Evolutionary conservation across 192 early-diverging fungal genomes (phyloP).

Genomic region (Coemansia sp.): DNA sequence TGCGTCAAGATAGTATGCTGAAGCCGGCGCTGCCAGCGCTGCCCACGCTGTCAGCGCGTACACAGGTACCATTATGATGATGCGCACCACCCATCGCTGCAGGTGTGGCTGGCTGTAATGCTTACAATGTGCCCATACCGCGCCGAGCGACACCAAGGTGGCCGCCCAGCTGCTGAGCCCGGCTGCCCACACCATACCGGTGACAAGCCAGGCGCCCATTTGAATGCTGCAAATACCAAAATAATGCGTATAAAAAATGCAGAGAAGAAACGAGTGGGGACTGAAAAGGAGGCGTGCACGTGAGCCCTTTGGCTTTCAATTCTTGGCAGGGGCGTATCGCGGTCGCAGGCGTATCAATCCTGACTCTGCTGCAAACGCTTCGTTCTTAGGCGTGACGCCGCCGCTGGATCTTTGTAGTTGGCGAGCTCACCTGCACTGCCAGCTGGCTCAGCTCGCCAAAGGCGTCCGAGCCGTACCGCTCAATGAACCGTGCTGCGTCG

Average conservation of each 20-base stretch:
- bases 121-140: conserved; percentile 56
- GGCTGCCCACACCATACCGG: conserved; percentile 44
- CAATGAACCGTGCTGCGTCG: conserved; percentile 29
- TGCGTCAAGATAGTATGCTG: conserved; percentile 84
- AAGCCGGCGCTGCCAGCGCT: conserved; percentile 67
- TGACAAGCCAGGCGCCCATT: conserved; percentile 36
- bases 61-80: conserved; percentile 76
- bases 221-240: neutral
- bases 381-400: conserved; percentile 31
- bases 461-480: conserved; percentile 21
- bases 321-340: neutral
- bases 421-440: conserved; percentile 30
- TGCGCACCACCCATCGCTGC: conserved; percentile 70
- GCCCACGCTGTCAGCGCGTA: conserved; percentile 83
- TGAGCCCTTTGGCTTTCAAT: neutral
- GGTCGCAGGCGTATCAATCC: too few species aligned
- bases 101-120: conserved; percentile 54
- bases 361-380: neutral
- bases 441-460: conserved; percentile 43
- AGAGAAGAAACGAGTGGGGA: neutral
- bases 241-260: conserved; percentile 4
- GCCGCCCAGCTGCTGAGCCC: conserved; percentile 49
- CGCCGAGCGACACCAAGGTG: conserved; percentile 45
- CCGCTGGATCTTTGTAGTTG: conserved; percentile 52
- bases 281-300: neutral